Evolutionary conservation across 768 basidiomycete genomes (phyloP), one percentile per base, ranked within the genome.

Genomic region (Pleurotus cornucopiae): DNA sequence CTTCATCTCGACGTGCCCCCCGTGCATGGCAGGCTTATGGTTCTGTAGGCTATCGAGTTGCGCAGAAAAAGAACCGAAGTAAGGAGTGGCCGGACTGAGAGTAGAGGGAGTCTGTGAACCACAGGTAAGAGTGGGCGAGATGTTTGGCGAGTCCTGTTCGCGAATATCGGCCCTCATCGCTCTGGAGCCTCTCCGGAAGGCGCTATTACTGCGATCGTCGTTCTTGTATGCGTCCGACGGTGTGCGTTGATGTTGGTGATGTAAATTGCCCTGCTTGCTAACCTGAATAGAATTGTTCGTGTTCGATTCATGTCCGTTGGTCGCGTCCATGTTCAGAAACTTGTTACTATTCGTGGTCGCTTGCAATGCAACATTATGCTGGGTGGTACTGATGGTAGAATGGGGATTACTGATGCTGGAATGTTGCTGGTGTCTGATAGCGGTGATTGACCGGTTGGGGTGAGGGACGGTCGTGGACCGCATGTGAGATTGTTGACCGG

Each of bases 1-100:
- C 51, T 53, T 53, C 51, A 53, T 20, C 21, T 53, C 51, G 39
- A 41, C 39, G 39, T 34, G 18, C 2, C 51, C 51, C 9, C 13
- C 39, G 23, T 43, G 37, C 18, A 53, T 20, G 12, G 16, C 6
- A 40, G 39, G 38, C n/a, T 53, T 53, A n/a, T 53, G 51, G 51
- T n/a, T 53, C 23, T 53, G 51, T 9, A 53, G 18, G 13, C 44
- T 61, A 45, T 43, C 54, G 41, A n/a, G n/a, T 21, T 44, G 41
- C 58, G 51, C 20, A 57, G 66, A 68, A 64, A 88, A 86, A 6
- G 82, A 80, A 23, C 81, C 80, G 68, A 87, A 84, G 71, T 86
- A 88, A 9, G 86, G 86, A 9, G 86, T 88, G 9, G 84, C 79
- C 14, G 86, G 86, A 64, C 86, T 88, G 54, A 87, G 73, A 25